These are phyloP conservation scores for Fomitiporia mediterranea DNA, from an alignment of 1,284 basidiomycete species.

Conservation along the genomic window DNA sequence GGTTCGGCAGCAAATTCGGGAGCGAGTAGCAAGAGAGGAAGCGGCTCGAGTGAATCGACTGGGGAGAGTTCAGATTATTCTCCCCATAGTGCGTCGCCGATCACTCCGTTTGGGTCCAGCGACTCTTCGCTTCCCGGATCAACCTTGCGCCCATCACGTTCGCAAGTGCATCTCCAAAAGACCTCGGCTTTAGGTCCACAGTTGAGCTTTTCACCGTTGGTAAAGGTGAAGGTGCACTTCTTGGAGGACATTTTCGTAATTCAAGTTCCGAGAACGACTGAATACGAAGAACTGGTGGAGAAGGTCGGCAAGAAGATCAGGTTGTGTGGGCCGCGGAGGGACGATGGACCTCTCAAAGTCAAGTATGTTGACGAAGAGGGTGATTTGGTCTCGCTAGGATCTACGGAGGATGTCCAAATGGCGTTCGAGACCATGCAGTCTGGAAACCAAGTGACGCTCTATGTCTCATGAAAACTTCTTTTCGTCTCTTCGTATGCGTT, in stretches of 20 bases:
- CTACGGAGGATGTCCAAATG: slow-evolving; percentile 87
- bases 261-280: slow-evolving; percentile 73
- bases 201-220: slow-evolving; percentile 36
- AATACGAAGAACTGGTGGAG: slow-evolving; percentile 80
- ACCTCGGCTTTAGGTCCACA: slow-evolving; percentile 27
- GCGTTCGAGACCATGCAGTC: slow-evolving; percentile 77
- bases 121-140: slow-evolving; percentile 65
- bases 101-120: slow-evolving; percentile 82
- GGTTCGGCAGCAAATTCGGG: slow-evolving; percentile 46
- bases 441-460: slow-evolving; percentile 70
- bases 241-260: slow-evolving; percentile 91
- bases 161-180: slow-evolving; percentile 39
- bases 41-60: slow-evolving; percentile 76
- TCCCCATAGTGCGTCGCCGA: slow-evolving; percentile 73
- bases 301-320: slow-evolving; percentile 91
- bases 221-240: slow-evolving; percentile 87
- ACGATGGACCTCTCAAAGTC: slow-evolving; percentile 73
- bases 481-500: slow-evolving; percentile 3
- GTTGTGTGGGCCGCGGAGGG: slow-evolving; percentile 73
- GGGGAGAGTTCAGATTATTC: slow-evolving; percentile 75
- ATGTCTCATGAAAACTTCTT: slow-evolving; percentile 37
- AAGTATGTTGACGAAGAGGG: slow-evolving; percentile 91
- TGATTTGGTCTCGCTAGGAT: slow-evolving; percentile 81
- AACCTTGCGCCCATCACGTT: slow-evolving; percentile 48
- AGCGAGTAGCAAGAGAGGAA: slow-evolving; percentile 56